Evolutionary conservation across 2,329 filamentous ascomycete species (phyloP).

Genomic region (Nothophoma quercina): DNA sequence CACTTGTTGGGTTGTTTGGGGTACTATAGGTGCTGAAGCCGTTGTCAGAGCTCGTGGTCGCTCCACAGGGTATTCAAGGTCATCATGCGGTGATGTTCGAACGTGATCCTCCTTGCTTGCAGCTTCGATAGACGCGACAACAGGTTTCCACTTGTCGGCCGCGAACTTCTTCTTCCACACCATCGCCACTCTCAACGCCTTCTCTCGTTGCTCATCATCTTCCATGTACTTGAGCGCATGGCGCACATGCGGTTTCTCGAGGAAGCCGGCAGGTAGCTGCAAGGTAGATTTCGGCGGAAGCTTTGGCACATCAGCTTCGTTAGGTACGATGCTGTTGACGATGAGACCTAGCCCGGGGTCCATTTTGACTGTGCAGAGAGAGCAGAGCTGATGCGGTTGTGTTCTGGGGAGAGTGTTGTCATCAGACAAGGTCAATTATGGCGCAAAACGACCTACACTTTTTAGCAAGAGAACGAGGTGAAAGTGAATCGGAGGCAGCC

Average conservation of each 20-base stretch:
- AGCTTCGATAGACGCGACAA: conserved; percentile 11
- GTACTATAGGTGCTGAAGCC: conserved; percentile 3
- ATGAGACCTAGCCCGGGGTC: conserved; percentile 8
- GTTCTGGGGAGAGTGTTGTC: too few relatives aligned
- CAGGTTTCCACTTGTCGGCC: conserved; percentile 14
- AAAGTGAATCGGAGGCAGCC: not conserved
- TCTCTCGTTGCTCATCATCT: conserved; percentile 12
- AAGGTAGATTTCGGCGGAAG: not conserved
- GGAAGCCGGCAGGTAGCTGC: conserved; percentile 6
- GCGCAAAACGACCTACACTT: not conserved
- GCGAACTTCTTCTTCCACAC: conserved; percentile 25
- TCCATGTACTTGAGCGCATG: conserved; percentile 23
- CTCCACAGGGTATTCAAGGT: not conserved
- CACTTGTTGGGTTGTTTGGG: not conserved
- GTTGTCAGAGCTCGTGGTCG: conserved; percentile 3
- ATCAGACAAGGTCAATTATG: not conserved
- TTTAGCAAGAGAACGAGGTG: not conserved
- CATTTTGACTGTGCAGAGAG: not conserved
- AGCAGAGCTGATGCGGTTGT: not conserved
- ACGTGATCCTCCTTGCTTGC: conserved; percentile 4
- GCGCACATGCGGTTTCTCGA: conserved; percentile 23
- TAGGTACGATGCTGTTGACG: not conserved
- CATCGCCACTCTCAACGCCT: conserved; percentile 13
- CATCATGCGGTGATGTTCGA: not conserved
- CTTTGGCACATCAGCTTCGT: not conserved